These are phyloP conservation scores for Fistulina hepatica DNA, from an alignment of 1,284 basidiomycete genomes.

Conservation along the genomic window DNA sequence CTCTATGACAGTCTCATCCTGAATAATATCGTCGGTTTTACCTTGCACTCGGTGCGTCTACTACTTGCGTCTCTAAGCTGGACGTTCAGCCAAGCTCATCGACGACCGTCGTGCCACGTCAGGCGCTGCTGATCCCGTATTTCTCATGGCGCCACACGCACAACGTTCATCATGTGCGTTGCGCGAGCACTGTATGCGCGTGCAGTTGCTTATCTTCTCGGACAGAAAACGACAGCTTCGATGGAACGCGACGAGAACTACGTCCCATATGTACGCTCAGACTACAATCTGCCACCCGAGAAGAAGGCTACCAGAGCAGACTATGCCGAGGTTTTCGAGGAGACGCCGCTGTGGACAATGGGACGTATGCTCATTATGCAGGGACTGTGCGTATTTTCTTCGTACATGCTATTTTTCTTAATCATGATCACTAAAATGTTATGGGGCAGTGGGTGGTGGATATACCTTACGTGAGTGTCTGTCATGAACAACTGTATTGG, in stretches of 20 bases:
- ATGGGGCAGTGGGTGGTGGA: not conserved
- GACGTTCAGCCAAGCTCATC: not conserved
- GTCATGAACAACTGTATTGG: conserved; percentile 18
- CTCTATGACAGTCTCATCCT: conserved; percentile 25
- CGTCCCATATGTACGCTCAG: conserved; percentile 36
- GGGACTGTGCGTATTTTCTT: conserved; percentile 5
- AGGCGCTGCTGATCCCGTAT: conserved; percentile 24
- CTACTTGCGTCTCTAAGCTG: not conserved
- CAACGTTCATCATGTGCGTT: conserved; percentile 31
- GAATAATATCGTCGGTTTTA: conserved; percentile 28
- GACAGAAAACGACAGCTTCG: conserved; percentile 17
- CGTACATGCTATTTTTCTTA: not conserved
- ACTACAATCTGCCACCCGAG: conserved; percentile 33
- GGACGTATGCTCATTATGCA: conserved; percentile 34
- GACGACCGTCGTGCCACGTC: conserved; percentile 1
- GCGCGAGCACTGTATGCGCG: not conserved
- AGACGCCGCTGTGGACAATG: conserved; percentile 31
- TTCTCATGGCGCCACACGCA: conserved; percentile 37
- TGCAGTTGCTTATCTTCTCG: not conserved
- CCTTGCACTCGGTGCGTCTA: conserved; percentile 32
- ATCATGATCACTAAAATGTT: not conserved
- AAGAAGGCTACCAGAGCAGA: conserved; percentile 24
- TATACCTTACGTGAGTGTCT: not conserved
- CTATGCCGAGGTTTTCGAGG: conserved; percentile 29
- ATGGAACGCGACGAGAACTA: conserved; percentile 49